Percentiles rank a stretch among this genome's conserved stretches.
These are phyloP conservation scores for Moringa oleifera DNA, from an alignment of 345 rosid species.

Conservation along the genomic window DNA sequence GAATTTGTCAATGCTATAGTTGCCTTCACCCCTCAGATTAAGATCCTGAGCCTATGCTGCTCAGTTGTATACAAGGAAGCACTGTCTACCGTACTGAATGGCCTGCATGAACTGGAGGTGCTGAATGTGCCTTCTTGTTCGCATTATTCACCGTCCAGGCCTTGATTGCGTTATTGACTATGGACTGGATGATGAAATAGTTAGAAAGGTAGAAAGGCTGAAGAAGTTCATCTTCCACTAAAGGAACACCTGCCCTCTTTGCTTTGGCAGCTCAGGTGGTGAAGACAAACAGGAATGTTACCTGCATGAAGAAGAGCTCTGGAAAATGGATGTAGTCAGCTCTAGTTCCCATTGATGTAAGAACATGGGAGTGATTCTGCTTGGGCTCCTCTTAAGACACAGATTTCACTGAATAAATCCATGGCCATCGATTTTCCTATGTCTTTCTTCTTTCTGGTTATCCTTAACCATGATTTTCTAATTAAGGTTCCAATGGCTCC, in stretches of 20 bases:
- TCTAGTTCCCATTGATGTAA: constrained; percentile 4
- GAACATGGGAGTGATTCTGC: neutral
- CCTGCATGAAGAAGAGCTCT: constrained; percentile 4
- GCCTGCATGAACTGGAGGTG: constrained; percentile 7
- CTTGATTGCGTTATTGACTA: no score
- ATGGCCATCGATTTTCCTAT: no score
- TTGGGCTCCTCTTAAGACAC: no score
- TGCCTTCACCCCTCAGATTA: constrained; percentile 4
- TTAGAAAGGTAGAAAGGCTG: neutral
- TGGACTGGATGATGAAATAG: neutral
- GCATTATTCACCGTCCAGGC: no score
- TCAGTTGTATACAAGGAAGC: constrained; percentile 5
- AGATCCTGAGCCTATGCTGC: constrained; percentile 13
- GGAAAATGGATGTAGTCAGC: constrained; percentile 6
- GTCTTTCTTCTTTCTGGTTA: no score
- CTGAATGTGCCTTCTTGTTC: no score
- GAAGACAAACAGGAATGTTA: neutral
- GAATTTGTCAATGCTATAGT: constrained; percentile 9
- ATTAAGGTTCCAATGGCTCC: no score
- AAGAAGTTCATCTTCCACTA: constrained; percentile 1
- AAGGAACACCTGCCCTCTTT: constrained; percentile 1
- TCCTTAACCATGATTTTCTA: no score
- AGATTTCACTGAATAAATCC: no score
- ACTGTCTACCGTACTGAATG: constrained; percentile 1
- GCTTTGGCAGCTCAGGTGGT: neutral